Base-by-base conservation (phyloP, 2,329 filamentous ascomycete species). In the Colletotrichum karsti region DNA sequence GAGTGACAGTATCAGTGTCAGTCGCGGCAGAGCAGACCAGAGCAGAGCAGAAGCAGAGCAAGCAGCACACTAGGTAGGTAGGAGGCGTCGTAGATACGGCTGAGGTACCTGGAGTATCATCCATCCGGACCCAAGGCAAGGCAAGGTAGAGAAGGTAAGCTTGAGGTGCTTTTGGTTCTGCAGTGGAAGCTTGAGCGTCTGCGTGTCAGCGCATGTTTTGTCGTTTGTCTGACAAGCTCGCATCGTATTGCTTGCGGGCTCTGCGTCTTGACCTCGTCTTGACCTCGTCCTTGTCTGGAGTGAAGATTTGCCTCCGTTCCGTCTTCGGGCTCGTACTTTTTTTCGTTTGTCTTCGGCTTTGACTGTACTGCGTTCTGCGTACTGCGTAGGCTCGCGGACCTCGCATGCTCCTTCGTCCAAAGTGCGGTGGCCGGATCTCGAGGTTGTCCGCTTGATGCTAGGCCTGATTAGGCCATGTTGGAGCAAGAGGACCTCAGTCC, bases 341-440 rank as follows among this genome's bases (percentile, higher is more conserved):
- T 9, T 10, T 42, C n/a, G 1, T n/a, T 41, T 28, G 28, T 22
- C 57, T 30, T 61, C 44, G 30, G 42, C 26, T 57, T 56, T 39
- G 58, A 46, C 24, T 37, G n/a, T n/a, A n/a, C n/a, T n/a, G n/a
- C n/a, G n/a, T n/a, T n/a, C n/a, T n/a, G n/a, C n/a, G n/a, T n/a
- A n/a, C 44, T 42, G 35, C 39, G 20, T 28, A 46, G 42, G 18
- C 46, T 46, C 28, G 28, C 53, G 53, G 64, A 54, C 60, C 35
- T 64, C 37, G 37, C 53, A 64, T 55, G n/a, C 35, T 58, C 39
- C 48, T 54, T 58, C 60, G 46, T 67, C 60, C 46, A 39, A 39
- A 58, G 64, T 67, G 24, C 60, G 64, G 53, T 53, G 64, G 60
- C 60, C 60, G 60, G 64, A 65, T 65, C 53, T 51, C 41, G 33